Base-by-base conservation (phyloP, 495 filamentous ascomycete genomes). In the Rhypophila decipiens region DNA sequence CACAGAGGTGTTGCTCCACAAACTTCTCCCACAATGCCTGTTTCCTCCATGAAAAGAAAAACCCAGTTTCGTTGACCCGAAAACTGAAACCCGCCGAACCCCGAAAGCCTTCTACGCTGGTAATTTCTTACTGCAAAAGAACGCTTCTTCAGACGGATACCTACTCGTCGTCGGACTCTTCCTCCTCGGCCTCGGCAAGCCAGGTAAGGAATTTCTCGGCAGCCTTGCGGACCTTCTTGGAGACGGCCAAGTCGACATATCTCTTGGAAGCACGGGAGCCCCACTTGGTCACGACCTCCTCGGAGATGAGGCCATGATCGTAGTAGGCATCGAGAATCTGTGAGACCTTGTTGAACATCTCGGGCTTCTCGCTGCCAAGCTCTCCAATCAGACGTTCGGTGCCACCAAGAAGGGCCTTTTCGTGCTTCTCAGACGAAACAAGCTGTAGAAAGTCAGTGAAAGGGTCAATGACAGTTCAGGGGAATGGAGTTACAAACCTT, bases 401-500 rank as follows among this genome's bases (percentile, higher is more conserved):
- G 49, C 93, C 93, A 58, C 94, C 94, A n/a, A 98, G 82, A 67
- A 98, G 84, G 43, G 93, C 90, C 78, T 93, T 96, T 73, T 97
- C 82, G 65, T 97, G 91, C 46, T 85, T 83, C 58, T 98, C 93
- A 21, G 87, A 87, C 19, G 82, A 85, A 58, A 94, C 80, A 74
- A 96, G 78, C 85, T 85, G 45, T 9, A 33, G 20, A 24, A 13
- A 43, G 55, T 78, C 66, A 77, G 71, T 51, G 51, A 35, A 22
- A 18, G 19, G 37, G 37, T 12, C 7, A 10, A 8, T 10, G 23
- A 29, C 23, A 29, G n/a, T 18, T 5, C 15, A 42, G 29, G 4
- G 12, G 18, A 8, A 37, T 24, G 7, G 29, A 37, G n/a, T n/a
- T n/a, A 72, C 75, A 51, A 69, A 85, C 82, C 69, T 90, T 88